Evolutionary conservation across 2,329 filamentous ascomycete genomes (phyloP), one percentile per base, ranked within the genome.

Genomic region (Fusarium anguioides): DNA sequence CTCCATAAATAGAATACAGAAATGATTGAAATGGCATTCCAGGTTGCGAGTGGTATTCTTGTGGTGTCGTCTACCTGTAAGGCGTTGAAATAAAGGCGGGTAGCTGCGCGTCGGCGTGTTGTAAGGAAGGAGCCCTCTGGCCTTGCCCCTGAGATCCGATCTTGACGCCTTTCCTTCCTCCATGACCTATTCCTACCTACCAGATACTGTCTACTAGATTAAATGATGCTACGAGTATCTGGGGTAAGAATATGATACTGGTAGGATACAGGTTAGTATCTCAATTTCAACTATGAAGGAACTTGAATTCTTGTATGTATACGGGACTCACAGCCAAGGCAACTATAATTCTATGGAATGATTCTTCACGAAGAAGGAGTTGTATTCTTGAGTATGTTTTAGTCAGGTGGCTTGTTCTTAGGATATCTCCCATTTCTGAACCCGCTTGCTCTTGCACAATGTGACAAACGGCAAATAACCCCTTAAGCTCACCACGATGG

Each of bases 401-500:
- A 17, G 14, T 40, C 5, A 29, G 27, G 27, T 12, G 10, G 10
- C 4, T 24, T 12, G n/a, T 7, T 37, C 27, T 9, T 20, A 12
- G 15, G n/a, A 39, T 10, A 54, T 17, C 47, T 23, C 24, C 39
- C 18, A 9, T 7, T n/a, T 40, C 31, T 24, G 20, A 14, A 9
- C n/a, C 27, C 15, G 37, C 18, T 9, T 27, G 24, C 24, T 37
- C 15, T 54, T 3, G 14, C 17, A 24, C 49, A 26, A n/a, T 20
- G 14, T 23, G 5, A 27, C 18, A 36, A 12, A 12, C 20, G 17
- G 14, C 14, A 41, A 14, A 35, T 24, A 42, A 36, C 14, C 23
- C 20, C 8, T 27, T 18, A 6, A 26, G 18, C 20, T 58, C 29
- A 64, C 35, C 54, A 66, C 11, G 56, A 51, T 24, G 50, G 42